These are phyloP conservation scores for Dittrichia graveolens DNA, from an alignment of 129 eudicot species.

Conservation along the genomic window DNA sequence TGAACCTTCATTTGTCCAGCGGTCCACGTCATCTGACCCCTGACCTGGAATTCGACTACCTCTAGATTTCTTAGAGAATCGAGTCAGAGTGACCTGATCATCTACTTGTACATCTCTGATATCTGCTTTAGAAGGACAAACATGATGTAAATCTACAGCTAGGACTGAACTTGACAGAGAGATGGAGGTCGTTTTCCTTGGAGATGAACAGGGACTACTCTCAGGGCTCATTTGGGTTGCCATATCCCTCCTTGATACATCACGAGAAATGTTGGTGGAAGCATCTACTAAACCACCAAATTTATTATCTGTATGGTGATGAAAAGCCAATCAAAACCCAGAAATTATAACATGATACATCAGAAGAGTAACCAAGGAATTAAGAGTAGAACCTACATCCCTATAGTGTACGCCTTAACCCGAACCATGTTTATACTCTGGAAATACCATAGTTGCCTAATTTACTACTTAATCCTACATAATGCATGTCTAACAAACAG, in stretches of 20 bases:
- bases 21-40: slow-evolving; percentile 48
- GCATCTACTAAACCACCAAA: slow-evolving; percentile 36
- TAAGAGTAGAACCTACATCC: background rate
- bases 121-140: slow-evolving; percentile 49
- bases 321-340: slow-evolving; percentile 22
- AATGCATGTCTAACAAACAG: no score
- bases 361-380: background rate
- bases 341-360: background rate
- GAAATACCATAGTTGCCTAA: no score
- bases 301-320: slow-evolving; percentile 53
- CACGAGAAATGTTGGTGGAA: slow-evolving; percentile 51
- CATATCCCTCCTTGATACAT: slow-evolving; percentile 85
- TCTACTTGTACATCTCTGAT: slow-evolving; percentile 81
- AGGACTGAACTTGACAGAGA: slow-evolving; percentile 42
- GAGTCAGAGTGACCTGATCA: slow-evolving; percentile 67
- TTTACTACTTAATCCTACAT: no score
- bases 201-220: slow-evolving; percentile 62
- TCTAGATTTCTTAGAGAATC: slow-evolving; percentile 58
- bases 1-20: slow-evolving; percentile 58
- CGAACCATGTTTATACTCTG: no score
- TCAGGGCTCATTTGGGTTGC: slow-evolving; percentile 99
- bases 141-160: slow-evolving; percentile 49
- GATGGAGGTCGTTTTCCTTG: slow-evolving; percentile 46
- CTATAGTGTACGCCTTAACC: background rate
- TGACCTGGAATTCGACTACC: slow-evolving; percentile 30